These are phyloP conservation scores for Candida dubliniensis DNA, from an alignment of 1,139 yeast genomes.

Conservation along the genomic window DNA sequence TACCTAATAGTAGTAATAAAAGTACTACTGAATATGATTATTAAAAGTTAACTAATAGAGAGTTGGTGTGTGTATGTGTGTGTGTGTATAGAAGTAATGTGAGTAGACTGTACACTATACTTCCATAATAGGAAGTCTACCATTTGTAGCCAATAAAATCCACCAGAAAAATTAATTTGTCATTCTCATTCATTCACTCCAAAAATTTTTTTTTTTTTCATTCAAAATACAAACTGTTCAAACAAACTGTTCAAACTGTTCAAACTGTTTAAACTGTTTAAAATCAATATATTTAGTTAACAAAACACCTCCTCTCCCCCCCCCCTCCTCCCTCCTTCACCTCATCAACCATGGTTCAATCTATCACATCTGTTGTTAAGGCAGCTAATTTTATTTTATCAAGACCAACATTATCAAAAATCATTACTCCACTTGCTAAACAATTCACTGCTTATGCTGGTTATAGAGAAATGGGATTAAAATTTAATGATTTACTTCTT, in stretches of 20 bases:
- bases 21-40: slow-evolving; percentile 39
- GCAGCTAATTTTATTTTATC: slow-evolving; percentile 78
- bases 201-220: slow-evolving; percentile 2
- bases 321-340: not conserved
- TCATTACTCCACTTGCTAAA: slow-evolving; percentile 78
- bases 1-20: slow-evolving; percentile 51
- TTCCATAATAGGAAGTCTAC: slow-evolving; percentile 26
- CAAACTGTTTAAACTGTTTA: too few species aligned
- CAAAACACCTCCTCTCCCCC: not conserved
- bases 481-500: slow-evolving; percentile 77
- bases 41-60: slow-evolving; percentile 14
- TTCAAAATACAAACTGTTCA: not conserved
- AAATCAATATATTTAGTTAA: too few species aligned
- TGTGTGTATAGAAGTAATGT: too few species aligned
- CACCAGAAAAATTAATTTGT: slow-evolving; percentile 16
- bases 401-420: slow-evolving; percentile 73
- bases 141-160: slow-evolving; percentile 22
- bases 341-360: slow-evolving; percentile 48
- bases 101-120: not conserved
- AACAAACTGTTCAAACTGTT: too few species aligned
- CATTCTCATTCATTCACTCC: too few species aligned
- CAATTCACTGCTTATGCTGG: slow-evolving; percentile 75
- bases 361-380: slow-evolving; percentile 81
- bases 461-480: slow-evolving; percentile 90
- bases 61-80: too few species aligned